Base-by-base conservation (phyloP, 805 yeast species). In the Lipomyces chichibuensis region DNA sequence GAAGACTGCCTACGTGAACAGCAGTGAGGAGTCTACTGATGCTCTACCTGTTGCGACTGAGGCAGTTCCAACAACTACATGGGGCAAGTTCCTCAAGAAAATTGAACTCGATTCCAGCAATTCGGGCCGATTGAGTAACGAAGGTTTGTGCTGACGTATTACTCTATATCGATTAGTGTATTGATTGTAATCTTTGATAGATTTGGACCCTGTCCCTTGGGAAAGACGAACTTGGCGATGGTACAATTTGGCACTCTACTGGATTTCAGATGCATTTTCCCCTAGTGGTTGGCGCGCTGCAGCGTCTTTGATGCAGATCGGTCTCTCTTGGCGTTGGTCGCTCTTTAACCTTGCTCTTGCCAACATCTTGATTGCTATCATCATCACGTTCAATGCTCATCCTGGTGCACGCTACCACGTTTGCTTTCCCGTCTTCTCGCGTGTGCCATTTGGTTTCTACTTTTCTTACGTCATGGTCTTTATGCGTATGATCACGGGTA, bases 401-500 rank as follows among this genome's bases (percentile, higher is more conserved):
- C 81, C 80, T 14, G 87, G 87, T 39, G 78, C 82, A 4, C 77
- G 78, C n/a, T 84, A 80, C 74, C 86, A 84, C 72, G 77, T 84
- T 54, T 85, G 86, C 1, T 84, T 78, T 66, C 80, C 87, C 2
- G 78, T 84, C 4, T 76, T 77, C 57, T 77, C 79, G 32, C 74
- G 87, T 61, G 77, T 78, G 57, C 75, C 81, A 0, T 84, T 81
- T 75, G 87, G 87, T 11, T 76, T 82, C 32, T 74, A 77, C 63
- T 85, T 86, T 3, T 78, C 83, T 2, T 25, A 53, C 29, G 55
- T 61, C 23, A 49, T 46, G 2, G 87, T 92, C 55, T 74, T 92
- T 62, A 91, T 92, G 78, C 85, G 97, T 79, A 95, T 91, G 54
- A 92, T 90, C 8, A 88, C 92, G 91, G 89, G 92, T 35, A 83